Percentiles rank a stretch among this genome's conserved stretches.
phyloP scores from a whole-genome alignment of 129 eudicot genomes.

The Daucus carota region DNA sequence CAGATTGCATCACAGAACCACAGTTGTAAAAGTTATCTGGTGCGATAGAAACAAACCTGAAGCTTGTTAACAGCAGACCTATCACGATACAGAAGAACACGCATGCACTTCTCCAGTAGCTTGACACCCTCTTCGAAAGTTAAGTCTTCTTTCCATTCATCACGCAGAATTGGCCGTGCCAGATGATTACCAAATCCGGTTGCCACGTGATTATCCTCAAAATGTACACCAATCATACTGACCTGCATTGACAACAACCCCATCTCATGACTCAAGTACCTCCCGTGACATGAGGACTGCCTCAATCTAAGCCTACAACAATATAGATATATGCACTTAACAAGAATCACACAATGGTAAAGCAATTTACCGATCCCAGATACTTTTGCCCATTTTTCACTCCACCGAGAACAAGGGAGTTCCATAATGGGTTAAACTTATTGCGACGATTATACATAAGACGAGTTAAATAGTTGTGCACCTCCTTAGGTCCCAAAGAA shows the following conservation, averaged over 20 bases:
- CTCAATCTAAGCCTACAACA: no score
- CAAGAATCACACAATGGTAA: no score
- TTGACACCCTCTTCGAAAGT: conserved; percentile 73
- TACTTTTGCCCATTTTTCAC: no score
- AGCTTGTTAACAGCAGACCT: conserved; percentile 4
- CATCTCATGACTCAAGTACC: no score
- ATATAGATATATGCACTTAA: no score
- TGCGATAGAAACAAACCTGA: neutral
- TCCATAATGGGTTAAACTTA: no score
- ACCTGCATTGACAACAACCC: neutral
- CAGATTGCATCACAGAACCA: neutral
- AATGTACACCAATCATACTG: conserved; percentile 53
- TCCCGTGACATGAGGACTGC: neutral
- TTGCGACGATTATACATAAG: no score
- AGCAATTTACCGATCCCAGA: no score
- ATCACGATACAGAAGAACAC: conserved; percentile 34
- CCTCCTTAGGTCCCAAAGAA: no score
- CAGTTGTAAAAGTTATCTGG: neutral
- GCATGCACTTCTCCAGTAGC: conserved; percentile 82
- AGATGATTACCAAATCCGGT: conserved; percentile 85
- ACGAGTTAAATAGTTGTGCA: no score
- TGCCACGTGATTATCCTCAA: conserved; percentile 74
- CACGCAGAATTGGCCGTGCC: conserved; percentile 71
- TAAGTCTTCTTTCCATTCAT: conserved; percentile 70
- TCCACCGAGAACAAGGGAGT: no score